Percentiles rank a stretch among this genome's conserved stretches.
Evolutionary conservation across 108 stramenopile species (phyloP).

Genomic region (Nitzschia putrida): DNA sequence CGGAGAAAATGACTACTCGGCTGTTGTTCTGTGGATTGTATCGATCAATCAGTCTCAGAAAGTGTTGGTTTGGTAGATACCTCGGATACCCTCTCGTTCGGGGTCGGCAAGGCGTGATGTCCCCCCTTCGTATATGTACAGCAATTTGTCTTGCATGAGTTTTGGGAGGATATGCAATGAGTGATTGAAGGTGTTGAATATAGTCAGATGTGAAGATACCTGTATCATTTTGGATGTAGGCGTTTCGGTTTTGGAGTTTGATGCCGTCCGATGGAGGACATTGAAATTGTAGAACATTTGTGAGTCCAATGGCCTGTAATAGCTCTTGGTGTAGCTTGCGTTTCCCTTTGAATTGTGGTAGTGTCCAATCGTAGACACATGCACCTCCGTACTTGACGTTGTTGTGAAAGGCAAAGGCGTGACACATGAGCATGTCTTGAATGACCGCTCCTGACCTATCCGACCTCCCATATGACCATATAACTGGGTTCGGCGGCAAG

Average conservation of each 20-base stretch:
- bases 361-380: slow-evolving; percentile 11
- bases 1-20: slow-evolving; percentile 21
- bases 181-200: slow-evolving; percentile 10
- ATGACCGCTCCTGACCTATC: slow-evolving; percentile 27
- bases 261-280: slow-evolving; percentile 19
- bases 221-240: slow-evolving; percentile 29
- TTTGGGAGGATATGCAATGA: slow-evolving; percentile 14
- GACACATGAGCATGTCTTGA: slow-evolving; percentile 38
- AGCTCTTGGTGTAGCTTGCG: slow-evolving; percentile 12
- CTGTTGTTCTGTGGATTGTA: slow-evolving; percentile 20
- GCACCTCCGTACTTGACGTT: slow-evolving; percentile 26
- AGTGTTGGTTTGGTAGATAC: slow-evolving; percentile 34
- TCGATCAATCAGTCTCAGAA: slow-evolving; percentile 17
- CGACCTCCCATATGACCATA: slow-evolving; percentile 3
- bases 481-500: background rate
- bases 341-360: background rate
- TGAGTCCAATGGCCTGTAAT: slow-evolving; percentile 25
- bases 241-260: background rate
- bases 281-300: slow-evolving; percentile 25
- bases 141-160: slow-evolving; percentile 15
- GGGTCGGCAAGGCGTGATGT: slow-evolving; percentile 27
- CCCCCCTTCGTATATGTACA: slow-evolving; percentile 43
- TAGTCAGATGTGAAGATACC: slow-evolving; percentile 33
- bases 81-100: slow-evolving; percentile 12
- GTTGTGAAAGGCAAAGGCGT: slow-evolving; percentile 35